A percentile compares a stretch with the other conserved stretches of the same genome.
Evolutionary conservation across 108 stramenopile genomes (phyloP).

Genomic region (Cyclotella sp.): DNA sequence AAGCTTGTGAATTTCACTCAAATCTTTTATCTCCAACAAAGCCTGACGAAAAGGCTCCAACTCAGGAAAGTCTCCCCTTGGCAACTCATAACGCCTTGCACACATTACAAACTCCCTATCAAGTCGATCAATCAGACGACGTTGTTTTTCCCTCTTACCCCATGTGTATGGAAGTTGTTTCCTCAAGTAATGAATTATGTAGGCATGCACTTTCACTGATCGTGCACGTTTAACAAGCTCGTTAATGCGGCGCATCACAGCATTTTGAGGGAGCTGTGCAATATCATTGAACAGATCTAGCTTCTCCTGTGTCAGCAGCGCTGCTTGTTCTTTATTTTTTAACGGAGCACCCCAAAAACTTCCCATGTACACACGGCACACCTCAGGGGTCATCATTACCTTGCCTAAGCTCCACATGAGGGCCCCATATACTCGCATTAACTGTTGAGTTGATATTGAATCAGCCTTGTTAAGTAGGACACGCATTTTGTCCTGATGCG

Average conservation of each 20-base stretch:
- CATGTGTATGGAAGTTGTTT: constrained; percentile 97
- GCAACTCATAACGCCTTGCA: constrained; percentile 86
- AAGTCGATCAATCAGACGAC: constrained; percentile 88
- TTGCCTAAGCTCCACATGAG: constrained; percentile 96
- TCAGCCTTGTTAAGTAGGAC: constrained; percentile 90
- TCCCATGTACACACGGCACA: constrained; percentile 98
- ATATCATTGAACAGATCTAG: constrained; percentile 95
- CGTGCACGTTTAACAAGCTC: constrained; percentile 98
- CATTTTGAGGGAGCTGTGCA: constrained; percentile 91
- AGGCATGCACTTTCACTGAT: constrained; percentile 97
- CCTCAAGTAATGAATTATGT: constrained; percentile 97
- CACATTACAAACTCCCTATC: constrained; percentile 93
- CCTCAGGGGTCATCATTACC: constrained; percentile 97
- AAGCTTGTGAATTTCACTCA: constrained; percentile 96
- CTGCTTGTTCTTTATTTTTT: constrained; percentile 82
- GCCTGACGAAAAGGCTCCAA: constrained; percentile 82
- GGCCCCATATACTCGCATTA: constrained; percentile 93
- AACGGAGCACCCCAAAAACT: constrained; percentile 95
- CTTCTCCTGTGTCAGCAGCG: constrained; percentile 88
- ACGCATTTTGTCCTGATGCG: constrained; percentile 83
- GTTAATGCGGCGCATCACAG: constrained; percentile 97
- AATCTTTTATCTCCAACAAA: constrained; percentile 87
- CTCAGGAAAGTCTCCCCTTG: constrained; percentile 84
- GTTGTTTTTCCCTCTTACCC: constrained; percentile 95
- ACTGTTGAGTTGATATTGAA: constrained; percentile 80